These are phyloP conservation scores for Acer campestre DNA, from an alignment of 345 rosid species.

Conservation along the genomic window DNA sequence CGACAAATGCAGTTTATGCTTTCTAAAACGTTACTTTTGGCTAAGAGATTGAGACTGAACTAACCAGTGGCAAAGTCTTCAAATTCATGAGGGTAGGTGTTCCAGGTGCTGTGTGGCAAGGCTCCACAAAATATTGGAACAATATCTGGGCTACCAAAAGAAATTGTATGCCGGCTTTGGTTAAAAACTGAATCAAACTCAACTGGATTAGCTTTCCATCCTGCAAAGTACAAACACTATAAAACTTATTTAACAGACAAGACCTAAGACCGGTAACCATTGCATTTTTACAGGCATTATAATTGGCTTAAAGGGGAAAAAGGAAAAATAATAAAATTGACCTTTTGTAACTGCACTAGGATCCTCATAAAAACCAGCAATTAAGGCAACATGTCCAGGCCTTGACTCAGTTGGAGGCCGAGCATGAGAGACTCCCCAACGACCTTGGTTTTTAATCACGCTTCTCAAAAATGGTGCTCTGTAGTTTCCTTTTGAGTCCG, in stretches of 20 bases:
- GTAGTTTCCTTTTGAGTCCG: conserved; percentile 63
- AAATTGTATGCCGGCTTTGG: conserved; percentile 75
- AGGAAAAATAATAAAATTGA: conserved; percentile 18
- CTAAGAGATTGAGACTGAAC: conserved; percentile 17
- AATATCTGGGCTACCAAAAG: conserved; percentile 95
- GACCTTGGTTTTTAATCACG: conserved; percentile 70
- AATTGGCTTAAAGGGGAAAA: conserved; percentile 2
- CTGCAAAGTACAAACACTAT: conserved; percentile 63
- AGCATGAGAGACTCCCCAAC: conserved; percentile 99
- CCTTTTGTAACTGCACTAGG: conserved; percentile 99
- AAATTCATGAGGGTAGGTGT: conserved; percentile 78
- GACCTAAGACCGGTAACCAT: background rate
- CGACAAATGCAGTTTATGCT: background rate
- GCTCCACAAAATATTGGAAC: conserved; percentile 93
- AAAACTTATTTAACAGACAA: conserved; percentile 10
- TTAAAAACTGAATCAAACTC: conserved; percentile 96
- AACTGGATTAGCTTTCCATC: conserved; percentile 98
- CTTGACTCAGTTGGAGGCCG: conserved; percentile 97
- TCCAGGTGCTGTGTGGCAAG: conserved; percentile 85
- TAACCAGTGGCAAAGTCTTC: conserved; percentile 98
- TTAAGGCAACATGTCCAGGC: conserved; percentile 94
- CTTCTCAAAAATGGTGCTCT: conserved; percentile 93
- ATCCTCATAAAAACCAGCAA: conserved; percentile 98
- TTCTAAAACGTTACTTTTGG: conserved; percentile 7
- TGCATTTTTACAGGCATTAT: background rate